Conservation (phyloP, 768 basidiomycete species). For the Lactarius sp. region DNA sequence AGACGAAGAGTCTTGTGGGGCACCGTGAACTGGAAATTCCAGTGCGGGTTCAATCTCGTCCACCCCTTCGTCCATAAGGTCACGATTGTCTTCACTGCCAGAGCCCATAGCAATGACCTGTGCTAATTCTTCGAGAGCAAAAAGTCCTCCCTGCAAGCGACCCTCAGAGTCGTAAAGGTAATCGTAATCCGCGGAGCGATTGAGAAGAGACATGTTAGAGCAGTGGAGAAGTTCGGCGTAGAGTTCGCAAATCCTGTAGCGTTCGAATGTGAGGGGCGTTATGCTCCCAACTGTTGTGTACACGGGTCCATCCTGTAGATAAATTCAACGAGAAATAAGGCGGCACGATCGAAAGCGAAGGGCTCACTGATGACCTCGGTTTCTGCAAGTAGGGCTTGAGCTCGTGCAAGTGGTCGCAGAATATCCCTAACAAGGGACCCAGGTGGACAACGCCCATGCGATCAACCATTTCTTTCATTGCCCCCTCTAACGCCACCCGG, state of each 20-base stretch:
- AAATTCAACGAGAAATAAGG: constrained; percentile 14
- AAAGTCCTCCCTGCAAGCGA: constrained; percentile 79
- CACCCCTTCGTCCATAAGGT: constrained; percentile 52
- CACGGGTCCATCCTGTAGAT: constrained; percentile 55
- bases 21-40: constrained; percentile 62
- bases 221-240: constrained; percentile 96
- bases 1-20: constrained; percentile 46
- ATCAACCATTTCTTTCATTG: constrained; percentile 77
- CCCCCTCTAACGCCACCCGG: constrained; percentile 60
- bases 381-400: constrained; percentile 64
- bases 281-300: constrained; percentile 70
- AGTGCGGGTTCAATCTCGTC: constrained; percentile 59
- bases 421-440: constrained; percentile 68
- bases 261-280: constrained; percentile 85
- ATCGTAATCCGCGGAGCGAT: constrained; percentile 65
- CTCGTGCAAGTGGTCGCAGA: constrained; percentile 61
- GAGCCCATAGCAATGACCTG: constrained; percentile 69
- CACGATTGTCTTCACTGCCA: constrained; percentile 49
- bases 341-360: neutral
- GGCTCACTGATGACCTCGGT: constrained; percentile 74
- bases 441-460: constrained; percentile 89
- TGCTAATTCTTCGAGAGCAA: constrained; percentile 80
- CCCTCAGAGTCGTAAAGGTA: constrained; percentile 79
- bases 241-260: constrained; percentile 93
- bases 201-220: constrained; percentile 95